These are phyloP conservation scores for Kodamaea jinghongensis DNA, from an alignment of 805 yeast genomes.

Conservation along the genomic window DNA sequence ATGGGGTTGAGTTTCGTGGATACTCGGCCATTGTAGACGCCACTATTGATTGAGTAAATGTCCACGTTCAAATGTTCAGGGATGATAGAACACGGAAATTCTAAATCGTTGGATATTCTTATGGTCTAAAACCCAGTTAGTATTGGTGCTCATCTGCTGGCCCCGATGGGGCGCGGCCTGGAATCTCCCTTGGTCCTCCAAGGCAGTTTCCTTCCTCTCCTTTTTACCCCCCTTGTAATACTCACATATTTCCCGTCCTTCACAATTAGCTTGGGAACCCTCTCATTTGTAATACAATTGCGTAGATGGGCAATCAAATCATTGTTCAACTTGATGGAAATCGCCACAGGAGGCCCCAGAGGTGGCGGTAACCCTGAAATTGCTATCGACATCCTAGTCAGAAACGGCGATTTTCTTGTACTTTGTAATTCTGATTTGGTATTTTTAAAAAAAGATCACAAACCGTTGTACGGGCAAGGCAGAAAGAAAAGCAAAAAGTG, in stretches of 20 bases:
- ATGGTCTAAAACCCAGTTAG: slow-evolving; percentile 26
- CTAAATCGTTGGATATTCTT: slow-evolving; percentile 23
- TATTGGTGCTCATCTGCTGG: too few species aligned
- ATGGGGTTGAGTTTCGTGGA: slow-evolving; percentile 28
- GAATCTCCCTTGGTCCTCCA: neutral
- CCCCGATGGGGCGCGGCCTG: neutral
- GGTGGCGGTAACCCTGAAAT: slow-evolving; percentile 14
- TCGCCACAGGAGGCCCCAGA: slow-evolving; percentile 20
- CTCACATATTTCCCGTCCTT: slow-evolving; percentile 35
- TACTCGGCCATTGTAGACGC: slow-evolving; percentile 30
- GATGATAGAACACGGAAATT: slow-evolving; percentile 31
- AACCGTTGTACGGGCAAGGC: too few species aligned
- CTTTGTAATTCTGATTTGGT: too few species aligned
- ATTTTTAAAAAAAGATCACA: too few species aligned
- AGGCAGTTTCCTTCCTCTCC: neutral
- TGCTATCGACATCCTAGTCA: slow-evolving; percentile 8
- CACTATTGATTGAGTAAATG: slow-evolving; percentile 21
- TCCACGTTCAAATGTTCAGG: slow-evolving; percentile 38
- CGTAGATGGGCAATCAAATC: slow-evolving; percentile 28
- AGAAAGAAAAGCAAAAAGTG: too few species aligned
- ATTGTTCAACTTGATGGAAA: slow-evolving; percentile 28
- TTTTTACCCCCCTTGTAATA: slow-evolving; percentile 8
- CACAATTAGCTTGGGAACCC: slow-evolving; percentile 33
- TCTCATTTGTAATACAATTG: slow-evolving; percentile 13
- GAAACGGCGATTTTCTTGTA: neutral